A percentile compares a stretch with the other conserved stretches of the same genome.
Conservation (phyloP, 2,329 filamentous ascomycete species). For the Aspergillus sp. region DNA sequence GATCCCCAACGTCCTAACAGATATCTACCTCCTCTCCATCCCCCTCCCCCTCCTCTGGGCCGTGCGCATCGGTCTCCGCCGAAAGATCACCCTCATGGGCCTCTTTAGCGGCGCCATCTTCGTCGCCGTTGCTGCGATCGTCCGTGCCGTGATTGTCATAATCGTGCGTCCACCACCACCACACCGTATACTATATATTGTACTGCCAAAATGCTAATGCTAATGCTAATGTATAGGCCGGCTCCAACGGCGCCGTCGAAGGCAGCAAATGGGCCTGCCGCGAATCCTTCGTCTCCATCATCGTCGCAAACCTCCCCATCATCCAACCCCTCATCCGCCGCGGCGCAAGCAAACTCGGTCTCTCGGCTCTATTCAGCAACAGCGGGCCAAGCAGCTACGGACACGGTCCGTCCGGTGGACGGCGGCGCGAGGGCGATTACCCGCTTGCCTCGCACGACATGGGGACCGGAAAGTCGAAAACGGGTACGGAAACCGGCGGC, state of each 20-base stretch:
- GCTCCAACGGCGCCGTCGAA: conserved; percentile 33
- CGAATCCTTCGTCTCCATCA: conserved; percentile 44
- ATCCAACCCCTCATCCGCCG: conserved; percentile 35
- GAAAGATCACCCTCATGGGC: conserved; percentile 52
- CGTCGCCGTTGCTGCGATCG: conserved; percentile 52
- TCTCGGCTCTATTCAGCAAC: conserved; percentile 28
- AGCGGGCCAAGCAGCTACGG: conserved; percentile 10
- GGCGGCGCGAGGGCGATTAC: background rate
- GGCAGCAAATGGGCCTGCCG: conserved; percentile 45
- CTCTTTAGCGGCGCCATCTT: conserved; percentile 57
- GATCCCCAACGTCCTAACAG: conserved; percentile 55
- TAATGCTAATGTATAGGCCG: conserved; percentile 13
- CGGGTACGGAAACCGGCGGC: background rate
- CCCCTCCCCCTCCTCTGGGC: conserved; percentile 58
- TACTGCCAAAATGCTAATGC: background rate
- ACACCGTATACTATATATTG: too few relatives aligned
- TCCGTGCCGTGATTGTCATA: conserved; percentile 52
- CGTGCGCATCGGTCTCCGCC: conserved; percentile 47
- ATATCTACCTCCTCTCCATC: conserved; percentile 58
- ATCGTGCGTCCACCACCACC: conserved; percentile 23
- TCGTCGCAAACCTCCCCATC: conserved; percentile 43
- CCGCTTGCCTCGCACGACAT: background rate
- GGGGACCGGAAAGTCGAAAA: background rate
- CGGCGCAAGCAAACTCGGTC: conserved; percentile 24
- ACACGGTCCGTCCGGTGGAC: background rate